Base-by-base conservation (phyloP, 2,329 filamentous ascomycete species). In the Xylaria sp. region DNA sequence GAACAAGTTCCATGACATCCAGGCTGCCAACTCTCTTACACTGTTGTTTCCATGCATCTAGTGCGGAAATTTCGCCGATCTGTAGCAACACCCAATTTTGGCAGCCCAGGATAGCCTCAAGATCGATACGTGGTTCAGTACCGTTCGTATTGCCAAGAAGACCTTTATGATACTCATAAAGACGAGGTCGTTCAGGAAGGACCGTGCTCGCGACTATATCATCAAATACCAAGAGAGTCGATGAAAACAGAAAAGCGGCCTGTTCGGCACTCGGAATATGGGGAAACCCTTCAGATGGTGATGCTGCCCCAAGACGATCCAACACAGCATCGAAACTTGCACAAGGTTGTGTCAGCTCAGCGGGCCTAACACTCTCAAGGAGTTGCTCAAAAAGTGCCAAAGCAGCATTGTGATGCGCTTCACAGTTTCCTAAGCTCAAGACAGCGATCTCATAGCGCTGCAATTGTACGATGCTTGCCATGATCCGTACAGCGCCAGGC, bases 201-300 rank as follows among this genome's bases (percentile, higher is more conserved):
- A 73, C 66, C 5, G 78, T 80, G 69, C 78, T 78, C 2, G 79
- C 77, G 56, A 81, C 73, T 40, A 80, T 77, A 49, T 81, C 80
- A 61, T 79, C 76, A 1, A 80, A 72, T 56, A 81, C 68, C 10
- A 81, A 40, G 6, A 80, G 66, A 1, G 79, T 67, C 5, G 78
- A 73, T 3, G 77, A 80, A 71, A 82, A 81, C 23, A 73, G 74
- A 63, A 81, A 79, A 4, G 78, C 78, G 13, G 76, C 76, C 66
- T 80, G 79, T 62, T 80, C 79, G 13, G 79, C 72, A 63, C 72
- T 80, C 38, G 72, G 76, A 10, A 66, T 17, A 72, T 54, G 31
- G 69, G 71, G 10, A 72, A 46, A 20, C 42, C 11, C 42, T 20
- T 46, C 42, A 20, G 42, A 46, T 23, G n/a, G 42, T 10, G 42